A percentile compares a stretch with the other conserved stretches of the same genome.
These are phyloP conservation scores for Sugiyamaella smithiae DNA, from an alignment of 805 yeast species.

Conservation along the genomic window DNA sequence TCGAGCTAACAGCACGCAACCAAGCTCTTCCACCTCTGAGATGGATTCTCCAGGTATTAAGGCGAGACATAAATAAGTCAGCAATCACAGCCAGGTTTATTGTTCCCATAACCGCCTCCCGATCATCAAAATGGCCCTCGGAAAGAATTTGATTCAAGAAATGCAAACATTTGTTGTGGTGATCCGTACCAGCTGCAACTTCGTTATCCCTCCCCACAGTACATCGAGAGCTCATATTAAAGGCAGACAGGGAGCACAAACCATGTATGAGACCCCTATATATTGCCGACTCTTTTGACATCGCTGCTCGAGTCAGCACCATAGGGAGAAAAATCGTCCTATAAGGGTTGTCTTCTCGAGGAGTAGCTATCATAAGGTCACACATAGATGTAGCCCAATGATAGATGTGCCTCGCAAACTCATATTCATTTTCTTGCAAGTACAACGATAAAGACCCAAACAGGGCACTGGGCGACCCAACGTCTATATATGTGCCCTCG, in stretches of 20 bases:
- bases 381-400: conserved; percentile 5
- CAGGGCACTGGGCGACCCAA: background rate
- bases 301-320: background rate
- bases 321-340: background rate
- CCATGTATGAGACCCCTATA: conserved; percentile 3
- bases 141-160: background rate
- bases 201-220: background rate
- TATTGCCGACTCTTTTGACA: background rate
- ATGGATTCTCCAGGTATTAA: conserved; percentile 2
- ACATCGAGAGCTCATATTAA: conserved; percentile 4
- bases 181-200: background rate
- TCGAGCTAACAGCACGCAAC: background rate
- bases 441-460: background rate
- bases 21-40: background rate
- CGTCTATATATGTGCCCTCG: background rate
- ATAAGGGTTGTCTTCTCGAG: conserved; percentile 3
- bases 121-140: background rate
- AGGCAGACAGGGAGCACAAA: background rate
- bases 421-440: background rate
- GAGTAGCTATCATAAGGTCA: conserved; percentile 4
- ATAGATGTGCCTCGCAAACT: background rate
- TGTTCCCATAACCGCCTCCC: conserved; percentile 4
- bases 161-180: background rate
- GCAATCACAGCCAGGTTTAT: background rate
- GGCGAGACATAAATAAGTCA: background rate